Evolutionary conservation across 2,329 filamentous ascomycete species (phyloP).

Genomic region (Trichoderma pleuroti): DNA sequence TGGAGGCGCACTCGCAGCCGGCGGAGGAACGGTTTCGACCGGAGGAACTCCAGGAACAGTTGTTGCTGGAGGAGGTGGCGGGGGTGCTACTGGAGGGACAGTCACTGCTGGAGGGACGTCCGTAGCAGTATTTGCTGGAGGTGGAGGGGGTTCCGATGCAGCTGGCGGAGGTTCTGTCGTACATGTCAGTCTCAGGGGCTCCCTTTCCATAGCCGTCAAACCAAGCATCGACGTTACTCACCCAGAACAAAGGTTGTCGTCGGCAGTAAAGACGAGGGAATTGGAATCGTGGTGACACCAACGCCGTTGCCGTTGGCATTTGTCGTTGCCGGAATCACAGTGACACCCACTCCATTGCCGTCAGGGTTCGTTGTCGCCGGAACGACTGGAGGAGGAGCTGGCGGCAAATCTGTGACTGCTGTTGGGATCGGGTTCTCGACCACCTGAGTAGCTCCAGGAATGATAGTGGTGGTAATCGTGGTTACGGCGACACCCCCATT

Average conservation of each 20-base stretch:
- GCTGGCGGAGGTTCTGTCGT: neutral
- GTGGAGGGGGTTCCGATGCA: conserved; percentile 1
- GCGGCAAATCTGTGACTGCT: neutral
- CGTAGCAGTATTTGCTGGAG: neutral
- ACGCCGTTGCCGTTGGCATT: neutral
- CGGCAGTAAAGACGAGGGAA: conserved; percentile 27
- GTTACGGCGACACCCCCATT: neutral
- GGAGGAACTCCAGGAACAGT: conserved; percentile 11
- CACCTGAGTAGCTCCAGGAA: conserved; percentile 1
- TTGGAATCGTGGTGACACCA: conserved; percentile 26
- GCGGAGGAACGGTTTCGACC: conserved; percentile 4
- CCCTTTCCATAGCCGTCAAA: neutral
- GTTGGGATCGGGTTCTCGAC: neutral
- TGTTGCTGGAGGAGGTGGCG: conserved; percentile 11
- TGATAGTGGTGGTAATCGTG: conserved; percentile 1
- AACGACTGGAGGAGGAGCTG: neutral
- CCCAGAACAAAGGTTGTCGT: conserved; percentile 28
- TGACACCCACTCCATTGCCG: conserved; percentile 31
- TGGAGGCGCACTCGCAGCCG: conserved; percentile 10
- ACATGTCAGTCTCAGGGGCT: neutral
- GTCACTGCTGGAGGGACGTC: neutral
- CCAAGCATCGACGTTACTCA: neutral
- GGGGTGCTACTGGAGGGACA: neutral
- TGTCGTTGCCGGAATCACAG: neutral
- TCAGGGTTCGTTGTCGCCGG: conserved; percentile 20